These are phyloP conservation scores for Taphrina confusa DNA, from an alignment of 1,139 yeast genomes.

Conservation along the genomic window DNA sequence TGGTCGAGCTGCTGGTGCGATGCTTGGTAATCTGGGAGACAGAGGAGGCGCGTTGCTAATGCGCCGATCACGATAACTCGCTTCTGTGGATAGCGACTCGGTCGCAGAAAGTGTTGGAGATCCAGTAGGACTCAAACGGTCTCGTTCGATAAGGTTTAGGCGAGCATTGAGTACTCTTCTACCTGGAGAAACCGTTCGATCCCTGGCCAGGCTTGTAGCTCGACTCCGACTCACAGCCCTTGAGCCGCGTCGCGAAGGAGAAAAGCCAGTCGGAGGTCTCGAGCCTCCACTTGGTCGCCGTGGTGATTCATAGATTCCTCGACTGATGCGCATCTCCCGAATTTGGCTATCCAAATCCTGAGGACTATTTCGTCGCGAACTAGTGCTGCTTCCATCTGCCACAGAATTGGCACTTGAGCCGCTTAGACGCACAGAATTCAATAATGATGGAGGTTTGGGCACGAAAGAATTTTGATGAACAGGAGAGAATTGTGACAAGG, in stretches of 20 bases:
- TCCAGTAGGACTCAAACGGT: constrained; percentile 24
- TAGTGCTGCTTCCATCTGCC: neutral
- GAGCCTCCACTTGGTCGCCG: constrained; percentile 32
- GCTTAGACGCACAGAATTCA: neutral
- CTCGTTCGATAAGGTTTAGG: constrained; percentile 16
- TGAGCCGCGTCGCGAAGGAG: constrained; percentile 25
- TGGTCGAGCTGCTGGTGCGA: constrained; percentile 50
- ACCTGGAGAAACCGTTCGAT: constrained; percentile 12
- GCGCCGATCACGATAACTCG: constrained; percentile 28
- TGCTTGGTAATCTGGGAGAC: constrained; percentile 76
- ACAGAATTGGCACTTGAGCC: neutral
- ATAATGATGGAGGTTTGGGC: neutral
- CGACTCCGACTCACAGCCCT: constrained; percentile 29
- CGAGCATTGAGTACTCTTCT: constrained; percentile 17
- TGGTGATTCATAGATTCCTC: constrained; percentile 26
- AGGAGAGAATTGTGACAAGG: constrained; percentile 9
- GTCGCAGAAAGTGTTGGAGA: constrained; percentile 31
- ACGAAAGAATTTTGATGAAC: neutral
- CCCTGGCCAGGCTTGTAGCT: constrained; percentile 23
- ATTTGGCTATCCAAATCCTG: constrained; percentile 15
- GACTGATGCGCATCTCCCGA: constrained; percentile 13
- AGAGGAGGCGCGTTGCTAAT: constrained; percentile 54
- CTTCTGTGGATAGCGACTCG: constrained; percentile 38
- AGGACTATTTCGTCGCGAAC: constrained; percentile 21
- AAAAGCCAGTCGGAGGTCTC: constrained; percentile 22